Percentiles rank a stretch among this genome's conserved stretches.
Conservation (phyloP, 176 grass and related monocot species). For the Alopecurus myosuroides region DNA sequence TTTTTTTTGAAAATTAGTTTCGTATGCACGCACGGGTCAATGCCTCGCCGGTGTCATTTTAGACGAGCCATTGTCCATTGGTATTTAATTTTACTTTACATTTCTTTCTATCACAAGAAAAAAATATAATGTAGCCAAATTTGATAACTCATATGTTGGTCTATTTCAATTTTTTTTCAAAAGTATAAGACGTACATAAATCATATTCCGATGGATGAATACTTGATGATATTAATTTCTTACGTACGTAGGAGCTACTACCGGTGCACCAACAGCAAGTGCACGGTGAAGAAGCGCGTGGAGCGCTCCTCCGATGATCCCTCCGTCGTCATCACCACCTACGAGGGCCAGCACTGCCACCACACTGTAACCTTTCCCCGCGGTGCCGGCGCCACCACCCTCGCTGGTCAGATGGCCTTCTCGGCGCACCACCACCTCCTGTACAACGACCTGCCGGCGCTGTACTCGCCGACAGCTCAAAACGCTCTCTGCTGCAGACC, state of each 20-base stretch:
- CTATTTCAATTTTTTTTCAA: neutral
- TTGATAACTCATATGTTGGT: neutral
- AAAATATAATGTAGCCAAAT: neutral
- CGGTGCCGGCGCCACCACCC: neutral
- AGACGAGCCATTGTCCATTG: neutral
- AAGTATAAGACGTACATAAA: neutral
- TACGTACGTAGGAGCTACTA: constrained; percentile 60
- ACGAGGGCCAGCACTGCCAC: constrained; percentile 86
- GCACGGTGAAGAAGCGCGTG: constrained; percentile 76
- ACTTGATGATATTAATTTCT: neutral
- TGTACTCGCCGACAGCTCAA: neutral
- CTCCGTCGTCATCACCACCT: constrained; percentile 76
- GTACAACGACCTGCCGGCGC: neutral
- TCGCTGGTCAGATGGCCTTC: constrained; percentile 21
- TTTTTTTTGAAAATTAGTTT: no score
- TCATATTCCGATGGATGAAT: neutral
- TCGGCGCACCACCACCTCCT: constrained; percentile 13
- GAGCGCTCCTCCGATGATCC: constrained; percentile 66
- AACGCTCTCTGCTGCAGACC: neutral
- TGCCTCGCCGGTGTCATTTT: neutral
- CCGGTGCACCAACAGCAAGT: constrained; percentile 69
- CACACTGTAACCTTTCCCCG: constrained; percentile 50
- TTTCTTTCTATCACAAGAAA: neutral
- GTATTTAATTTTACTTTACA: neutral
- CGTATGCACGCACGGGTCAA: neutral